phyloP scores from a whole-genome alignment of 2,329 filamentous ascomycete species.

The Fusarium subglutinans region DNA sequence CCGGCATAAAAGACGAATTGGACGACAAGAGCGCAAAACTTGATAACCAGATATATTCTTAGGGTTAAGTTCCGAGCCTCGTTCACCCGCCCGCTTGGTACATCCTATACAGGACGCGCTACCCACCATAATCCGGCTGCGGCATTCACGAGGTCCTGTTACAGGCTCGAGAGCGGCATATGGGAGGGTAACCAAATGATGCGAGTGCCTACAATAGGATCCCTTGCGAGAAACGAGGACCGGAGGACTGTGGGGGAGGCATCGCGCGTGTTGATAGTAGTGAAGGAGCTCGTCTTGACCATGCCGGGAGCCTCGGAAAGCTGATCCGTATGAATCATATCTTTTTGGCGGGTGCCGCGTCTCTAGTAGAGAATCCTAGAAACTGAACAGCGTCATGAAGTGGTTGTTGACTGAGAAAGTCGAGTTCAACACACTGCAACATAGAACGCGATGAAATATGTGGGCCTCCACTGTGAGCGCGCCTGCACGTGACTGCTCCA shows the following conservation, averaged over 20 bases:
- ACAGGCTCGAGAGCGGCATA: constrained; percentile 71
- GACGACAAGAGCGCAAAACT: constrained; percentile 80
- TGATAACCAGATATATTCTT: constrained; percentile 74
- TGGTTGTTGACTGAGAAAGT: constrained; percentile 30
- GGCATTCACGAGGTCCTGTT: constrained; percentile 61
- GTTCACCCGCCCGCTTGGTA: constrained; percentile 64
- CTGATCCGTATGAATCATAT: constrained; percentile 27
- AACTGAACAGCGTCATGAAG: constrained; percentile 24
- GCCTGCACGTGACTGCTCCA: constrained; percentile 42
- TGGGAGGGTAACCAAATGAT: constrained; percentile 50
- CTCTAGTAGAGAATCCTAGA: constrained; percentile 31
- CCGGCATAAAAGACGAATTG: constrained; percentile 71
- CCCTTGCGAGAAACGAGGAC: constrained; percentile 75
- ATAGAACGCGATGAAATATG: constrained; percentile 19
- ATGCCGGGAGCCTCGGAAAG: constrained; percentile 17
- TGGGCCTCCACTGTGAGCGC: constrained; percentile 11
- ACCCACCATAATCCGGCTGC: constrained; percentile 56
- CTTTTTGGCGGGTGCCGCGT: constrained; percentile 7
- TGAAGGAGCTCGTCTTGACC: constrained; percentile 57
- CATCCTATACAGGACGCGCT: constrained; percentile 44
- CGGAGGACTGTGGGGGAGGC: constrained; percentile 85
- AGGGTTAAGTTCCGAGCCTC: constrained; percentile 96
- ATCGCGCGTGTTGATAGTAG: constrained; percentile 63
- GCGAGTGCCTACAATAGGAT: constrained; percentile 61
- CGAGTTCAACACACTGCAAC: background rate